These are phyloP conservation scores for Eucalyptus paniculata DNA, from an alignment of 345 rosid genomes.

Conservation along the genomic window DNA sequence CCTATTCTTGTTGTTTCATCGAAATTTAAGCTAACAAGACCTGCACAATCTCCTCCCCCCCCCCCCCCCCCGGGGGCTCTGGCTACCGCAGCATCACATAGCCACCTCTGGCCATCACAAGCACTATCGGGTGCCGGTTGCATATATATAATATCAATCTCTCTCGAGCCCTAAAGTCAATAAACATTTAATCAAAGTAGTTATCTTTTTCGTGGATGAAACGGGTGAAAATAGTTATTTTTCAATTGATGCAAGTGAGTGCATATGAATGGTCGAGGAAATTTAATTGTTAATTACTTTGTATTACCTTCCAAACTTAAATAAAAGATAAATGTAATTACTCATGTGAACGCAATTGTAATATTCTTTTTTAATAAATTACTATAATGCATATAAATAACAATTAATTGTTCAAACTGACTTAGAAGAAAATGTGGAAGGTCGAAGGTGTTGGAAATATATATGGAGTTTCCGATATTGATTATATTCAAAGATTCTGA, in stretches of 20 bases:
- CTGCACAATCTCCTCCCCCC: accelerated
- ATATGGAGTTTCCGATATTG: not conserved
- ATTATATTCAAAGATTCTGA: too few relatives aligned
- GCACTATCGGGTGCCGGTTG: not conserved
- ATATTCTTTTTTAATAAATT: too few relatives aligned
- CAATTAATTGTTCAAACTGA: not conserved
- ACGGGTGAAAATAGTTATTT: not conserved
- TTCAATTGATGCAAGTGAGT: not conserved
- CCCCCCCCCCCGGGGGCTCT: too few relatives aligned
- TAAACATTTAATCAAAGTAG: not conserved
- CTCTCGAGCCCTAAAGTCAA: not conserved
- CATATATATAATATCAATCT: too few relatives aligned
- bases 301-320: not conserved
- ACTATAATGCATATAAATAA: not conserved
- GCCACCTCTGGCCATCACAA: not conserved
- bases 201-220: not conserved
- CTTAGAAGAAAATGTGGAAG: not conserved
- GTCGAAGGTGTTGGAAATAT: not conserved
- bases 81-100: too few relatives aligned
- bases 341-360: not conserved
- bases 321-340: too few relatives aligned
- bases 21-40: too few relatives aligned
- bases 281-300: not conserved
- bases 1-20: too few relatives aligned
- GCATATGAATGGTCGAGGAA: not conserved